Evolutionary conservation across 164 flowering plant species (phyloP).

Genomic region (Platanus orientalis): DNA sequence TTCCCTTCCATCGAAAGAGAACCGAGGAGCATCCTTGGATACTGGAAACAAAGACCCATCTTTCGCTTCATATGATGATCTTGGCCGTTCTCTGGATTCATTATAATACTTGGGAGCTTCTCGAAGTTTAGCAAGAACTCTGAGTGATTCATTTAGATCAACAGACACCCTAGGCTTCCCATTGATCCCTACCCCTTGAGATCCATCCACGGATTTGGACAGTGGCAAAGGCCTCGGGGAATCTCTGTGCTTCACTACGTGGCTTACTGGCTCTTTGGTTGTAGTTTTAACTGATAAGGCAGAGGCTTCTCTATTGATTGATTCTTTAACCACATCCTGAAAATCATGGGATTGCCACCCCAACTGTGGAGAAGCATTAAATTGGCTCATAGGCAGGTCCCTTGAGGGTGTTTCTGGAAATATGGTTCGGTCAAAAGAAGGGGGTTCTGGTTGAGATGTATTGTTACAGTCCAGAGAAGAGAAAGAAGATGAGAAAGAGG

Average conservation of each 20-base stretch:
- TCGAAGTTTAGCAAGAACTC: constrained; percentile 56
- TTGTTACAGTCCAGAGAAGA: constrained; percentile 63
- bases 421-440: constrained; percentile 44
- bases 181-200: constrained; percentile 21
- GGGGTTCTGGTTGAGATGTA: constrained; percentile 45
- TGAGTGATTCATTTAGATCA: constrained; percentile 63
- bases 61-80: constrained; percentile 44
- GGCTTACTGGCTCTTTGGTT: constrained; percentile 37
- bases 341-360: constrained; percentile 55
- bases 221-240: constrained; percentile 58
- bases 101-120: constrained; percentile 51
- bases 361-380: constrained; percentile 34
- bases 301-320: constrained; percentile 66
- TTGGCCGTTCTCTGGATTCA: constrained; percentile 44
- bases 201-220: constrained; percentile 38
- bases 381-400: constrained; percentile 31
- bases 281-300: constrained; percentile 47
- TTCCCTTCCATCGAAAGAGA: constrained; percentile 81
- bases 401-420: constrained; percentile 48
- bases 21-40: constrained; percentile 62
- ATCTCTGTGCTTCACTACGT: constrained; percentile 36
- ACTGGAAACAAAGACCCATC: constrained; percentile 35
- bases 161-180: constrained; percentile 31
- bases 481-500: constrained; percentile 79
- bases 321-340: constrained; percentile 79